phyloP scores from a whole-genome alignment of 345 rosid genomes.

The Arabis hirsuta region DNA sequence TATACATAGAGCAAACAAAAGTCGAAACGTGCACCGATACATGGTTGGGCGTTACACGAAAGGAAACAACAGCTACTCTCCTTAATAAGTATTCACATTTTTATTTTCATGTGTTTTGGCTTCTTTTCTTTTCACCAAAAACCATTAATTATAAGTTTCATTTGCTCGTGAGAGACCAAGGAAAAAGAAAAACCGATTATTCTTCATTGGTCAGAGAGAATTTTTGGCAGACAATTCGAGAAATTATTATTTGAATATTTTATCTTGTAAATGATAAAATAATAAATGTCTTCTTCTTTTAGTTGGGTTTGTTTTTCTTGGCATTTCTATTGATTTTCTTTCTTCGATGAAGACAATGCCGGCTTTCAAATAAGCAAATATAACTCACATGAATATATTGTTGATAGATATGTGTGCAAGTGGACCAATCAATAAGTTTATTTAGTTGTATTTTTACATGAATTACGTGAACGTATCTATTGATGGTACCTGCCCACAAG shows the following conservation, averaged over 20 bases:
- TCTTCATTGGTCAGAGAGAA: conserved; percentile 34
- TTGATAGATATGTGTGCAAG: conserved; percentile 5
- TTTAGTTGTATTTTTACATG: conserved; percentile 26
- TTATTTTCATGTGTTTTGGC: conserved; percentile 30
- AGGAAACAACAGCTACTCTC: conserved; percentile 27
- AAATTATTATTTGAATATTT: conserved; percentile 3
- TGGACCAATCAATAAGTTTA: conserved; percentile 30
- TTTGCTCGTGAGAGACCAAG: conserved; percentile 36
- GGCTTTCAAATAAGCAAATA: conserved; percentile 12
- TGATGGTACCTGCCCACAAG: conserved; percentile 27
- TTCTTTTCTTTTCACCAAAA: conserved; percentile 37
- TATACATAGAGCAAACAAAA: conserved; percentile 30
- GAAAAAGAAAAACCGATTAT: not conserved
- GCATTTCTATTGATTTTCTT: not conserved
- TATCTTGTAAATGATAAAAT: conserved; percentile 19
- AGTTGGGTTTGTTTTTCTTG: conserved; percentile 2
- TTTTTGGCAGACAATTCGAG: conserved; percentile 18
- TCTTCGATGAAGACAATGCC: not conserved
- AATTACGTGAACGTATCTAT: conserved; percentile 38
- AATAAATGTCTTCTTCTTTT: conserved; percentile 9
- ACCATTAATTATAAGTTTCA: conserved; percentile 28
- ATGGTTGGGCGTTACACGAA: conserved; percentile 39
- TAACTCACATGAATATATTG: not conserved
- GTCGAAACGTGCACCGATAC: conserved; percentile 29
- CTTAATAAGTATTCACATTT: conserved; percentile 34